Evolutionary conservation across 2,329 filamentous ascomycete species (phyloP).

Genomic region (Trichoderma sp.): DNA sequence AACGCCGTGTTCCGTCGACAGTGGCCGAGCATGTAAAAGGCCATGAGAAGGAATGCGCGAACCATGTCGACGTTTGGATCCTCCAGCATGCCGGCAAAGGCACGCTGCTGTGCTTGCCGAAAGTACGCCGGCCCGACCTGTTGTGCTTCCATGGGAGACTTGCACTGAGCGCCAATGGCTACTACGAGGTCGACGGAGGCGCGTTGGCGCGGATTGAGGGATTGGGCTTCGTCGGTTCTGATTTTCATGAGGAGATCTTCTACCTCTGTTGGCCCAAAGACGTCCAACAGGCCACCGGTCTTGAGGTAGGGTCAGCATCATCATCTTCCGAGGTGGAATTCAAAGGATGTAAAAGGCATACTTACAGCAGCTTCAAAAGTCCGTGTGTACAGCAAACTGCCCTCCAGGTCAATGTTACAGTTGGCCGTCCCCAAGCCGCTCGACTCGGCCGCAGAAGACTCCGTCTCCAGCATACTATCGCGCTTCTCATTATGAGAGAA

Average conservation of each 20-base stretch:
- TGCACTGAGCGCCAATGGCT: slow-evolving; percentile 56
- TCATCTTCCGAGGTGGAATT: not conserved
- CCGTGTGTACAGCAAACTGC: slow-evolving; percentile 29
- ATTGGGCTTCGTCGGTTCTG: slow-evolving; percentile 21
- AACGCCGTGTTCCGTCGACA: slow-evolving; percentile 63
- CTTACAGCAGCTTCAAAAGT: slow-evolving; percentile 34
- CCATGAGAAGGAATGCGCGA: slow-evolving; percentile 56
- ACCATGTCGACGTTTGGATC: slow-evolving; percentile 58
- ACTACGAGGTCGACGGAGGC: slow-evolving; percentile 47
- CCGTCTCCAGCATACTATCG: slow-evolving; percentile 57
- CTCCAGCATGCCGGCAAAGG: slow-evolving; percentile 55
- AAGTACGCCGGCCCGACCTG: slow-evolving; percentile 46
- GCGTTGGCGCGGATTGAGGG: slow-evolving; percentile 22
- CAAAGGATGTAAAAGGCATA: not conserved
- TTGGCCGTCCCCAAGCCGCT: slow-evolving; percentile 4
- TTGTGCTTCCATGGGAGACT: slow-evolving; percentile 37
- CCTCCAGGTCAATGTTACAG: slow-evolving; percentile 30
- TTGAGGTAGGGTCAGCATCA: slow-evolving; percentile 26
- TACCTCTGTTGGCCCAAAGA: slow-evolving; percentile 39
- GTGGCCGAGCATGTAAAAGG: slow-evolving; percentile 61
- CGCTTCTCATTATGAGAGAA: slow-evolving; percentile 55
- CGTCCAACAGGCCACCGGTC: slow-evolving; percentile 42
- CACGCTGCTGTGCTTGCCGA: slow-evolving; percentile 49
- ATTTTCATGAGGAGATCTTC: slow-evolving; percentile 33
- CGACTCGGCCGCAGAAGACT: slow-evolving; percentile 33